Percentiles rank a stretch among this genome's conserved stretches.
These are phyloP conservation scores for Zizania latifolia DNA, from an alignment of 176 grass and related monocot species.

Conservation along the genomic window DNA sequence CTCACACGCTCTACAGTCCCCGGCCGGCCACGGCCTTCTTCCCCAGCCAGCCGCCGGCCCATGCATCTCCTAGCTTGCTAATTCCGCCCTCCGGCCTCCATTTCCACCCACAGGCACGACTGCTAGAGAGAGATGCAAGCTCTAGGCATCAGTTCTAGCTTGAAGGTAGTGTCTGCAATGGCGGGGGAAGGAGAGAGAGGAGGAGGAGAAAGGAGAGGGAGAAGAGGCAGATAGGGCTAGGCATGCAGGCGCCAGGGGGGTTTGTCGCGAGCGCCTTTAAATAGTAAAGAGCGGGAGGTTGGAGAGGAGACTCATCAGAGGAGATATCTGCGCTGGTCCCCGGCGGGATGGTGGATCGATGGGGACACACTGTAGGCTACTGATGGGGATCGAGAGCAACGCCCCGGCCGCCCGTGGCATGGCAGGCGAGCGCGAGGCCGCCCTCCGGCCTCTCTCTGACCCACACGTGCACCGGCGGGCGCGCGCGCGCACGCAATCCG, in stretches of 20 bases:
- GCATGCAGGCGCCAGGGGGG: conserved; percentile 29
- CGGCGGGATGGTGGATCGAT: conserved; percentile 23
- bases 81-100: background rate
- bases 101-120: conserved; percentile 11
- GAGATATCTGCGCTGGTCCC: too few relatives aligned
- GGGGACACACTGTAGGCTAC: conserved; percentile 39
- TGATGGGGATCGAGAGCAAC: background rate
- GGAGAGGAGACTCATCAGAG: too few relatives aligned
- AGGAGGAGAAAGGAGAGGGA: too few relatives aligned
- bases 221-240: conserved; percentile 15
- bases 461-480: conserved; percentile 46
- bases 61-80: conserved; percentile 1
- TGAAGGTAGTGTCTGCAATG: conserved; percentile 9
- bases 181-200: background rate
- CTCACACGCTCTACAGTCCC: conserved; percentile 26
- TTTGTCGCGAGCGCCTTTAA: conserved; percentile 29
- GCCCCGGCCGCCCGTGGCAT: conserved; percentile 10
- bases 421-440: conserved; percentile 15
- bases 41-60: background rate
- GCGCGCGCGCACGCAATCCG: background rate
- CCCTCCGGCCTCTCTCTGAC: background rate
- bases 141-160: background rate
- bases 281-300: conserved; percentile 29
- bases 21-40: background rate
- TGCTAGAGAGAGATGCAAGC: background rate